phyloP scores from a whole-genome alignment of 2,329 filamentous ascomycete species.

The Calonectria crousiana region DNA sequence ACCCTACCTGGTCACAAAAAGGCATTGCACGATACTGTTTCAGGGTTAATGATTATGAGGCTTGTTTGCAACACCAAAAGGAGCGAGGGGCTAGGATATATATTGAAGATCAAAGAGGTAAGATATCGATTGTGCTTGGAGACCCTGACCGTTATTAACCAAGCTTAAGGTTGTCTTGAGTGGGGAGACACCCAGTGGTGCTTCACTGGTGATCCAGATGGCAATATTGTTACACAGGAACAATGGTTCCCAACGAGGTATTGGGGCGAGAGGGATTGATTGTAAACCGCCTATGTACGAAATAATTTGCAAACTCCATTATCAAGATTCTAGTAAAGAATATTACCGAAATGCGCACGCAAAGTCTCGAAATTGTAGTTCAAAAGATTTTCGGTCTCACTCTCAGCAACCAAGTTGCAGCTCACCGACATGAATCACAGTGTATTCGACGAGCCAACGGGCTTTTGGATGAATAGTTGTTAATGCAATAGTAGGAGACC shows the following conservation, averaged over 20 bases:
- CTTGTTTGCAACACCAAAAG: neutral
- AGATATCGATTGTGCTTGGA: accelerated
- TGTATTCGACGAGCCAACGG: too few species aligned
- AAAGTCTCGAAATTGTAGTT: too few species aligned
- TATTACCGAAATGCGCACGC: too few species aligned
- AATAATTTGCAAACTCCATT: too few species aligned
- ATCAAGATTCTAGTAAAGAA: too few species aligned
- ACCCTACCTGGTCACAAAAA: neutral
- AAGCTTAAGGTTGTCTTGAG: neutral
- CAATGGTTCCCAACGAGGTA: neutral
- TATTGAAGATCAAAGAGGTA: neutral
- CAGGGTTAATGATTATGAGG: neutral
- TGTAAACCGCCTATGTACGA: neutral
- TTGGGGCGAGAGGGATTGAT: neutral
- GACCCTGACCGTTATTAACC: neutral
- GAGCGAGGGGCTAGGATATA: neutral
- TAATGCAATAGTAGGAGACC: too few species aligned
- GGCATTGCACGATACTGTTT: neutral
- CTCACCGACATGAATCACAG: too few species aligned
- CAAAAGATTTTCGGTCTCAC: too few species aligned
- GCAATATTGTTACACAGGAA: neutral
- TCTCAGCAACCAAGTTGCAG: too few species aligned
- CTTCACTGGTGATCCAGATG: neutral
- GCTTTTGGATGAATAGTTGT: too few species aligned
- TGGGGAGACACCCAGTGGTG: neutral